Conservation (phyloP, 768 basidiomycete species). For the Mycena maculata region DNA sequence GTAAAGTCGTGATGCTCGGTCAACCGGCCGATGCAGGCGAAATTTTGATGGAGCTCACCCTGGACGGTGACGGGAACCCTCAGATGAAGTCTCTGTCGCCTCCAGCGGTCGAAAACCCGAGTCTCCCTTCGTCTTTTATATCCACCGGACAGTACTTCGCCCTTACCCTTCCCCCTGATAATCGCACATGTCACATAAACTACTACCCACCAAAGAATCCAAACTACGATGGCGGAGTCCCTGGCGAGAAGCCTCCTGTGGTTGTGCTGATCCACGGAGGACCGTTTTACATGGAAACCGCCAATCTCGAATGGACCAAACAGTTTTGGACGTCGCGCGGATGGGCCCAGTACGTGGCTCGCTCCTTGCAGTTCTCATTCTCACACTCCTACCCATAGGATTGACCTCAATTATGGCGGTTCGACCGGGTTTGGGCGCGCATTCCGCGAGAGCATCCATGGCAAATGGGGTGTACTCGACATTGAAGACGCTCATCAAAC, state of each 20-base stretch:
- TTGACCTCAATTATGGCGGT: conserved; percentile 10
- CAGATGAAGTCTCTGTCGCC: background rate
- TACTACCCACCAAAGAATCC: conserved; percentile 66
- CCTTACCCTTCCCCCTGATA: conserved; percentile 31
- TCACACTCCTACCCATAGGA: background rate
- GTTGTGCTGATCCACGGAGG: conserved; percentile 66
- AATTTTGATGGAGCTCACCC: background rate
- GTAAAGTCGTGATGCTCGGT: conserved; percentile 13
- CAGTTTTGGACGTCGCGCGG: conserved; percentile 63
- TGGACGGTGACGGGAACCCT: background rate
- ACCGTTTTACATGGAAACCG: conserved; percentile 54
- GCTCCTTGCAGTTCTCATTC: background rate
- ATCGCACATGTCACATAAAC: conserved; percentile 56
- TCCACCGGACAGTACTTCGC: background rate
- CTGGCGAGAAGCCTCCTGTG: conserved; percentile 61
- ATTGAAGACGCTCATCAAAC: conserved; percentile 60
- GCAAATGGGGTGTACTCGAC: conserved; percentile 71
- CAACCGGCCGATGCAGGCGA: conserved; percentile 14
- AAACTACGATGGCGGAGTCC: conserved; percentile 47
- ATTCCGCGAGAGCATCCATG: conserved; percentile 51
- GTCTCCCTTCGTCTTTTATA: background rate
- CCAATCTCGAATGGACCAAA: conserved; percentile 53
- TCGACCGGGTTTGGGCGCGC: conserved; percentile 12
- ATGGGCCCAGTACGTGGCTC: conserved; percentile 43
- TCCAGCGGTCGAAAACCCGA: background rate